Base-by-base conservation (phyloP, 2,329 filamentous ascomycete species). In the Calonectria henricotiae region DNA sequence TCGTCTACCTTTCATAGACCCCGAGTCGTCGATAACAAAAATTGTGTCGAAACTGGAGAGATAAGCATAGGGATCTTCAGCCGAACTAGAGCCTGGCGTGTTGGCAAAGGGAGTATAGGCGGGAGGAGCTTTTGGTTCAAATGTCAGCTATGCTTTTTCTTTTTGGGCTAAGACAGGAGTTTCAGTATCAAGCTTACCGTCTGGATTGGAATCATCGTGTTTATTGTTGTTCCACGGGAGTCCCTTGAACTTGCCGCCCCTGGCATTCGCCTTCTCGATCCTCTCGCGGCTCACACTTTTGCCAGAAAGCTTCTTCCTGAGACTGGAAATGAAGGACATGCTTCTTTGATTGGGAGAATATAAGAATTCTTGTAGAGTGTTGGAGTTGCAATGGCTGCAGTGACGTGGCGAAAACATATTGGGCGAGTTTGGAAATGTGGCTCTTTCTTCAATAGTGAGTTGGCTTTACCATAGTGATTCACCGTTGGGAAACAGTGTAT, bases 1-100 rank as follows among this genome's bases (percentile, higher is more conserved):
- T 25, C 87, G 88, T n/a, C 84, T 79, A n/a, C 92, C 94, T 1
- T 86, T 85, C 96, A 98, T 98, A 76, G 92, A 95, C 5, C 90
- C 90, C n/a, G 92, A 95, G 84, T 98, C 96, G 79, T 98, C 96
- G 79, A 98, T 94, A 1, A 98, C 83, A 80, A 98, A 95, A 67
- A 96, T 84, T 37, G 95, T 98, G 83, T 98, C 94, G 79, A 98
- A 98, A 17, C 87, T 87, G 47, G 83, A 81, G 5, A 98, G 90
- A 79, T 97, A 97, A 2, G 90, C 88, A 79, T 94, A 96, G 2
- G 87, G 89, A 76, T 94, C 92, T 74, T 94, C 91, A 25, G 83
- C 82, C 9, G 80, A 82, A 7, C 71, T 75, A 20, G 37, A 65
- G 27, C 41, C 67, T 9, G 74, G 74, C 12, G 63, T 69, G 41